Evolutionary conservation across 371 early-diverging fungal species (phyloP).

Genomic region (Apophysomyces sp.): DNA sequence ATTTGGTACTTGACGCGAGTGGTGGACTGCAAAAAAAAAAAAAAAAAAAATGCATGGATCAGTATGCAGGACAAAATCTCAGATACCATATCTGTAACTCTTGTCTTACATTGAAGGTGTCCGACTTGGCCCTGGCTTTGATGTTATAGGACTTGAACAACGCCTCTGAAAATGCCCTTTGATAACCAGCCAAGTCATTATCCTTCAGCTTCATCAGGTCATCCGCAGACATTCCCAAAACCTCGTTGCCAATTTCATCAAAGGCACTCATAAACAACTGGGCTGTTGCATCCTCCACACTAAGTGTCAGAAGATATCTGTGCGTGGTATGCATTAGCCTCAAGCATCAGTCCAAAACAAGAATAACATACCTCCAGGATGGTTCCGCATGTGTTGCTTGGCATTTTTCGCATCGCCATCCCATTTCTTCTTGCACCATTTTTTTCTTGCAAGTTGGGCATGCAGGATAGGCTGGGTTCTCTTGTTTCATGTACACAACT

Average conservation of each 20-base stretch:
- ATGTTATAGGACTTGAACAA: constrained; percentile 69
- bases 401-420: constrained; percentile 97
- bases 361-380: constrained; percentile 58
- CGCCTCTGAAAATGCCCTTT: constrained; percentile 49
- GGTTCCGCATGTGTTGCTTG: constrained; percentile 64
- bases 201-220: constrained; percentile 63
- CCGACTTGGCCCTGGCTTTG: constrained; percentile 78
- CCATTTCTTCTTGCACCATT: constrained; percentile 58
- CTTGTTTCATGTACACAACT: constrained; percentile 61
- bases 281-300: constrained; percentile 79
- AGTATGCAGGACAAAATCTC: neutral
- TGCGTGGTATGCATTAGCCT: neutral
- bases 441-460: constrained; percentile 96
- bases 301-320: constrained; percentile 77
- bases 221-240: constrained; percentile 76
- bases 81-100: neutral
- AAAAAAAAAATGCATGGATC: constrained; percentile 2
- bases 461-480: constrained; percentile 78
- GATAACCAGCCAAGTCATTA: constrained; percentile 32
- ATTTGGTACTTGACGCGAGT: constrained; percentile 54
- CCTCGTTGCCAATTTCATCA: constrained; percentile 71
- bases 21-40: constrained; percentile 51
- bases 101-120: constrained; percentile 74
- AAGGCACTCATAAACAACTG: constrained; percentile 84
- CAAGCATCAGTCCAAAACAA: neutral